Evolutionary conservation across 208 protist species (phyloP).

Genomic region (Endotrypanum monterogeii): DNA sequence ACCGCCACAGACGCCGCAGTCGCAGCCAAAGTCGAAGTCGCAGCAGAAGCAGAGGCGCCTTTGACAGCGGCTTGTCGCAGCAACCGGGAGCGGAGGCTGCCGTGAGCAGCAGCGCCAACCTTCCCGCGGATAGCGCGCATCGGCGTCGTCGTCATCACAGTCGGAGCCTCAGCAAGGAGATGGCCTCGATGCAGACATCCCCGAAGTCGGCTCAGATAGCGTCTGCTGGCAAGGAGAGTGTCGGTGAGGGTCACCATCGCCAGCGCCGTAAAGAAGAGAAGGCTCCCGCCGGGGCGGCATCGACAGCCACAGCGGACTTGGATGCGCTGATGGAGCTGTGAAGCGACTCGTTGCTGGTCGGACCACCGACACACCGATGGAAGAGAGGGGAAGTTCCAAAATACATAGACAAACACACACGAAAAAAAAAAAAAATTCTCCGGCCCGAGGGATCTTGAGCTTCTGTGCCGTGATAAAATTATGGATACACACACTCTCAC

Average conservation of each 20-base stretch:
- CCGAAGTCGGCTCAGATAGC: no score
- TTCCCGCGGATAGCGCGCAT: neutral
- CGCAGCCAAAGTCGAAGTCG: conserved; percentile 11
- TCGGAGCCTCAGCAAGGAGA: conserved; percentile 11
- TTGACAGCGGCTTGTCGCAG: conserved; percentile 20
- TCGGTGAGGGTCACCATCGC: neutral
- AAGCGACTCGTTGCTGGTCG: neutral
- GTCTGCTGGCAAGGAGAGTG: neutral
- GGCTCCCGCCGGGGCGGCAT: neutral
- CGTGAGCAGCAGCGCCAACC: conserved; percentile 3
- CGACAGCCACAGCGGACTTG: conserved; percentile 22
- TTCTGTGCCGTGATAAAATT: neutral
- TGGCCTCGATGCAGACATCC: no score
- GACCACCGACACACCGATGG: neutral
- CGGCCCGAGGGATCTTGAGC: neutral
- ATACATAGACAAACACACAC: neutral
- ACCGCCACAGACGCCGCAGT: conserved; percentile 22
- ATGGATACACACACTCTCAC: no score
- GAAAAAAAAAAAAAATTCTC: neutral
- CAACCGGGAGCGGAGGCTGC: conserved; percentile 1
- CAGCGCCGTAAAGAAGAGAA: neutral
- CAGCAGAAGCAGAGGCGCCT: conserved; percentile 21
- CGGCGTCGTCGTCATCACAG: conserved; percentile 12
- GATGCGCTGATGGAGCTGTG: conserved; percentile 40
- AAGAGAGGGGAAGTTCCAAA: no score